These are phyloP conservation scores for Jimgerdemannia flammicorona DNA, from an alignment of 192 early-diverging fungal genomes.

Conservation along the genomic window DNA sequence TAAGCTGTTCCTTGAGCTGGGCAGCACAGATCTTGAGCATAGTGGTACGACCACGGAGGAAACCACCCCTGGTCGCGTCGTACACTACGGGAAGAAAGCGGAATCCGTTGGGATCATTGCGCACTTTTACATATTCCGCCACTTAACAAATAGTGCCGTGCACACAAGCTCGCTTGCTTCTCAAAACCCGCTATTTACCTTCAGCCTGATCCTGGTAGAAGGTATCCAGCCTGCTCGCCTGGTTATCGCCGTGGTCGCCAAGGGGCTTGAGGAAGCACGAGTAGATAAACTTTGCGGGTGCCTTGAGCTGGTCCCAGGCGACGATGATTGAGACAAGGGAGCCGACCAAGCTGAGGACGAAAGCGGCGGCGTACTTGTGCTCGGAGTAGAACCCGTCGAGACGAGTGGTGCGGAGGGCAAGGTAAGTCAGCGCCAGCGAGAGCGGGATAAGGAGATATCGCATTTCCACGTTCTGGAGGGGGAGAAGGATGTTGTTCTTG, in stretches of 20 bases:
- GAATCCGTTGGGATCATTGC: not conserved
- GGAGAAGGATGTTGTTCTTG: not conserved
- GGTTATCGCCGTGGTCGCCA: slow-evolving; percentile 56
- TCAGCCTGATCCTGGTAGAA: slow-evolving; percentile 82
- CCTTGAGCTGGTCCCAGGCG: slow-evolving; percentile 34
- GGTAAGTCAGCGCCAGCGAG: slow-evolving; percentile 7
- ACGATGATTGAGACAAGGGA: slow-evolving; percentile 17
- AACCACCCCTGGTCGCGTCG: slow-evolving; percentile 65
- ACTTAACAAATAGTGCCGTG: too few relatives aligned
- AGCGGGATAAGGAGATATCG: not conserved
- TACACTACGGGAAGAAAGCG: slow-evolving; percentile 51
- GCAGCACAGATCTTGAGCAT: slow-evolving; percentile 84
- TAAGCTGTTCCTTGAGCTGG: slow-evolving; percentile 50
- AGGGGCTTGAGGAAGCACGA: slow-evolving; percentile 75
- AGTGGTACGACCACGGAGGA: slow-evolving; percentile 72
- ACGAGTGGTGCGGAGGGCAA: slow-evolving; percentile 3
- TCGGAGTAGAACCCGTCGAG: slow-evolving; percentile 11
- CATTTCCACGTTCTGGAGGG: not conserved
- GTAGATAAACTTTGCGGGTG: slow-evolving; percentile 54
- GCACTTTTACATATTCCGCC: not conserved
- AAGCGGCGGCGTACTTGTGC: slow-evolving; percentile 16
- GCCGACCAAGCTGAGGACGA: slow-evolving; percentile 17
- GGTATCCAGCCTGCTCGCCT: slow-evolving; percentile 69
- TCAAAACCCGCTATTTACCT: slow-evolving; percentile 21
- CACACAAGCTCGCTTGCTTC: not conserved